Evolutionary conservation across 768 basidiomycete genomes (phyloP).

Genomic region (Calocybe indica): DNA sequence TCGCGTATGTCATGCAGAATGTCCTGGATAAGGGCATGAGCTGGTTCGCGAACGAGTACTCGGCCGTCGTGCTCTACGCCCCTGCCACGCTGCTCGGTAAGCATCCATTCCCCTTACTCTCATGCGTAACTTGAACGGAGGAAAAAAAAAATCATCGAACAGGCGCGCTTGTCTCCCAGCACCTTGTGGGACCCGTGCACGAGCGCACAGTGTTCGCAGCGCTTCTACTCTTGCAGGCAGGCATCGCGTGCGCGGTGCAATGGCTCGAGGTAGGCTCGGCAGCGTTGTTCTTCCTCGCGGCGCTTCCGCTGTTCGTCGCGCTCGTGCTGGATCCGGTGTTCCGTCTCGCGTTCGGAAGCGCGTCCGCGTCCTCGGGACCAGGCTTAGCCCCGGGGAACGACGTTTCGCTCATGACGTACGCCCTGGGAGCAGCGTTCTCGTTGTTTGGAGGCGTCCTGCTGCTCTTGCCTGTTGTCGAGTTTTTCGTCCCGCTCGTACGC

Average conservation of each 20-base stretch:
- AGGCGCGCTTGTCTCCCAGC: constrained; percentile 64
- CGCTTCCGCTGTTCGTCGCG: constrained; percentile 48
- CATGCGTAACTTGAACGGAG: background rate
- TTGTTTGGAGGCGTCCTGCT: constrained; percentile 54
- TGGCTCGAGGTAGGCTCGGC: constrained; percentile 68
- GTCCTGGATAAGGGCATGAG: constrained; percentile 68
- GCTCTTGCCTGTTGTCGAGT: constrained; percentile 59
- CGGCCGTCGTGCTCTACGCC: constrained; percentile 63
- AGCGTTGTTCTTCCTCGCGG: constrained; percentile 64
- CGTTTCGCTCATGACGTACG: constrained; percentile 60
- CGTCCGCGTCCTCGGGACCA: background rate
- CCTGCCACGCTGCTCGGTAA: constrained; percentile 69
- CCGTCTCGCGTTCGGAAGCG: background rate
- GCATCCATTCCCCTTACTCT: constrained; percentile 12
- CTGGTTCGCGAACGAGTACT: constrained; percentile 77
- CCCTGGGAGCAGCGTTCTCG: constrained; percentile 49
- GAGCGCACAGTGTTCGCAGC: constrained; percentile 63
- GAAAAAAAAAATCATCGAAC: background rate
- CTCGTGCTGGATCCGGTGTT: constrained; percentile 45
- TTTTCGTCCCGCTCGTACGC: constrained; percentile 84
- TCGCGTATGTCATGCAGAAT: constrained; percentile 63
- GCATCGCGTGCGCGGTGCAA: constrained; percentile 55
- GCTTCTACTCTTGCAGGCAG: constrained; percentile 53
- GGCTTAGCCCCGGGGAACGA: constrained; percentile 3
- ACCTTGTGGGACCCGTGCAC: constrained; percentile 40